phyloP scores from a whole-genome alignment of 2,329 filamentous ascomycete genomes.

The Ceratocystis cubensis region DNA sequence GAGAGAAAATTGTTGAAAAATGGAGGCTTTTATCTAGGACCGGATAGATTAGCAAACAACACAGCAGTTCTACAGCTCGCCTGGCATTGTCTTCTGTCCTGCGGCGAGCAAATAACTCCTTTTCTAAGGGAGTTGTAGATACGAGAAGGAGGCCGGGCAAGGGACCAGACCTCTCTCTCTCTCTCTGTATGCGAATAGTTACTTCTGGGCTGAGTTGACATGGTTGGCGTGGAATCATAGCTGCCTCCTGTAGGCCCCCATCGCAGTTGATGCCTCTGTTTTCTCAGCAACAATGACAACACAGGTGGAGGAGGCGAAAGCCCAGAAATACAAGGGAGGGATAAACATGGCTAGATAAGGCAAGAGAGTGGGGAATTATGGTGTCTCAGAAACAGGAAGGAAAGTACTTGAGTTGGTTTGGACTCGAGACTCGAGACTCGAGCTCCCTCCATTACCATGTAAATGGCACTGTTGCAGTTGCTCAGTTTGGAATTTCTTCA shows the following conservation, averaged over 20 bases:
- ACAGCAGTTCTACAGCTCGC: not conserved
- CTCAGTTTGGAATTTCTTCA: not conserved
- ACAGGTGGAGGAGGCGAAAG: not conserved
- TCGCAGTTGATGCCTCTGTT: no score
- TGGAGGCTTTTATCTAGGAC: no score
- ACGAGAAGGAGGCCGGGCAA: no score
- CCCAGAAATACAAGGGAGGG: not conserved
- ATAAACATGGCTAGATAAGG: not conserved
- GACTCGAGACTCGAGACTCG: not conserved
- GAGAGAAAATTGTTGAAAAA: not conserved
- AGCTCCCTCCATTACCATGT: not conserved
- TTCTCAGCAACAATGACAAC: no score
- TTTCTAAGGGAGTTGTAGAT: not conserved
- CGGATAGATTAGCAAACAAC: not conserved
- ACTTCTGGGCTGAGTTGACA: no score
- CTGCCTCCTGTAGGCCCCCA: no score
- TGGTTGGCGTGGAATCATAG: no score
- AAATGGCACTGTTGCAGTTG: conserved; percentile 1
- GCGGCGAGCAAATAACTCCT: not conserved
- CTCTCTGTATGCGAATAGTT: no score
- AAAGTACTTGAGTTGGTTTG: not conserved
- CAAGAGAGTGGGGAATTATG: not conserved
- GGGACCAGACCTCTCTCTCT: no score
- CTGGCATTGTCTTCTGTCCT: not conserved
- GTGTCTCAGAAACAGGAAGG: not conserved